Evolutionary conservation across 2,329 filamentous ascomycete species (phyloP), one percentile per base, ranked within the genome.

Genomic region (Penicillium thymicola): DNA sequence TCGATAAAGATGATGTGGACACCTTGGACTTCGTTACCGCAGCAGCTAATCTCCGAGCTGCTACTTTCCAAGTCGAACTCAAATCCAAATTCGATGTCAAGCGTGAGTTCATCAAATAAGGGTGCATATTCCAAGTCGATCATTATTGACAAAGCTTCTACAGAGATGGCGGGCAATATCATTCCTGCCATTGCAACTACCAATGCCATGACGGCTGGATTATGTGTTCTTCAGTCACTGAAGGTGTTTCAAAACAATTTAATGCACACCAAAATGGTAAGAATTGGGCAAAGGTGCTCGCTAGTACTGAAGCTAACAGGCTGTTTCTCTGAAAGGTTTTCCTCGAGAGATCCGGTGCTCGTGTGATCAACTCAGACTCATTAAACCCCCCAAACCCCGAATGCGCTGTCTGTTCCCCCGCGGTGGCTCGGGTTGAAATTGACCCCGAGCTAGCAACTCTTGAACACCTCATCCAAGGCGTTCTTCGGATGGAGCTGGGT

Each of bases 181-280:
- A 99, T 99, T 59, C 94, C 94, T 1, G 94, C 94, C 2, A 99
- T 99, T 70, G 94, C 94, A 5, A 99, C 94, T 0, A 97, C 94
- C 0, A 99, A 99, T 72, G 94, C 94, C 16, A 96, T 97, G 72
- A 93, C 94, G 2, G 94, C 94, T 16, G 89, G 91, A 13, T 82
- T 99, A 10, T 97, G 92, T 69, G 92, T 97, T 7, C 78, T 99
- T 27, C 89, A 97, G 72, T 88, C 92, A 0, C 94, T 95, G 80
- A 97, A 97, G 73, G 88, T 97, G 25, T 78, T 99, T 56, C 87
- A 82, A 68, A 84, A 85, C 21, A 85, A 92, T 47, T 88, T 87
- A 57, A 76, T 81, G 34, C 84, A 86, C 65, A 86, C 88, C 0
- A 92, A 88, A 71, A 93, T 94, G 82, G 87, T 87, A 72, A 61